Base-by-base conservation (phyloP, 2,329 filamentous ascomycete genomes). In the Neofusicoccum cordaticola region DNA sequence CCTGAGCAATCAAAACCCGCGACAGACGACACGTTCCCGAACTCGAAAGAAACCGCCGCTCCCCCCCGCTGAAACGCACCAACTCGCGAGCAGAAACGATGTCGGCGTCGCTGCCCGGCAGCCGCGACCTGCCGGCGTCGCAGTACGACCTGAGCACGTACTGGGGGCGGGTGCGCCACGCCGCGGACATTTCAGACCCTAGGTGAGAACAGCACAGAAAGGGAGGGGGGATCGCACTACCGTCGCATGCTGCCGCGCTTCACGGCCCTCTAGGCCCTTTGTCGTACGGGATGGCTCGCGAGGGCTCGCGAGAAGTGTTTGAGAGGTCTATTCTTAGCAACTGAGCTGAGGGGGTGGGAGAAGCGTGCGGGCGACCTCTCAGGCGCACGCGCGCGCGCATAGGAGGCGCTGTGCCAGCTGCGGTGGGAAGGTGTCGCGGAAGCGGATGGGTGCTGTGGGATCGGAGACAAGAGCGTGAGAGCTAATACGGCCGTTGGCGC, bases 61-160 rank as follows among this genome's bases (percentile, higher is more conserved):
- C 27, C 27, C 1, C 27, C 27, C 27, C 27, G 27, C 27, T 31
- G 27, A 7, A 31, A 31, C 27, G 27, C 27, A 7, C 27, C 27
- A 31, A 31, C 27, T 31, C 27, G 27, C 27, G n/a, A 31, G 11
- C 31, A 7, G 35, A 13, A 27, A 31, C 34, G 12, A 88, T 89
- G 86, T 87, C 86, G 47, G 81, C 85, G 52, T 87, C 87, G 31
- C 76, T 88, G 34, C 86, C 86, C 31, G 86, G 87, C 64, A 85
- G 78, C 70, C 90, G 94, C 77, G 92, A 97, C 78, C 85, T 97
- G 69, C 95, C 95, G 67, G 87, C 88, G 64, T 99, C 95, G 63
- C 92, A 93, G 79, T 94, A 96, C 85, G 92, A 99, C 76, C 84
- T 99, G 73, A 87, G 80, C 75, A 97, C 93, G 52, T 99, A 99